Evolutionary conservation across 1,139 yeast genomes (phyloP).

Genomic region (Candida anutae): DNA sequence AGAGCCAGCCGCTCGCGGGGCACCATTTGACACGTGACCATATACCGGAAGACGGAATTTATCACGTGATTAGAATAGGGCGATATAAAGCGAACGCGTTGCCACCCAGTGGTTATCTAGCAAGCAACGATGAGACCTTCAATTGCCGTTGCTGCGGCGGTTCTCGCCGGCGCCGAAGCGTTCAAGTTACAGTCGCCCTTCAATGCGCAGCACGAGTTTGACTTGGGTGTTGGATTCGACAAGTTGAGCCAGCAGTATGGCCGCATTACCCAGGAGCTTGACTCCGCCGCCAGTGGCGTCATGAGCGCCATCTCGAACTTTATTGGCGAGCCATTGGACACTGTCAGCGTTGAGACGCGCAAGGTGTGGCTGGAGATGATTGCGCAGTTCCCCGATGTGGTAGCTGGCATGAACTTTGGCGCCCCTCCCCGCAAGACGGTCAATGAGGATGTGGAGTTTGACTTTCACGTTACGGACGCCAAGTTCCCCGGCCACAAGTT

Average conservation of each 20-base stretch:
- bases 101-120: background rate
- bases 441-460: slow-evolving; percentile 39
- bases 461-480: slow-evolving; percentile 41
- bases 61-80: no score
- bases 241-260: slow-evolving; percentile 10
- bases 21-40: no score
- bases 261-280: slow-evolving; percentile 11
- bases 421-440: slow-evolving; percentile 42
- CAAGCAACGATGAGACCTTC: slow-evolving; percentile 5
- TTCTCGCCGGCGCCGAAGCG: slow-evolving; percentile 18
- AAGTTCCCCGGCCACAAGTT: slow-evolving; percentile 49
- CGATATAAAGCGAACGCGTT: no score
- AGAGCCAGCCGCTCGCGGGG: no score
- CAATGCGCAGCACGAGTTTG: slow-evolving; percentile 21
- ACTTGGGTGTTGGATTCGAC: slow-evolving; percentile 13
- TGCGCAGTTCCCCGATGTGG: slow-evolving; percentile 45
- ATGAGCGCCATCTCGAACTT: slow-evolving; percentile 25
- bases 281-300: slow-evolving; percentile 15
- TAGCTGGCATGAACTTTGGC: slow-evolving; percentile 40
- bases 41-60: no score
- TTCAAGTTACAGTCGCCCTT: slow-evolving; percentile 25
- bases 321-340: slow-evolving; percentile 40
- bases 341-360: slow-evolving; percentile 42
- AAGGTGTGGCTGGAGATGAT: slow-evolving; percentile 56
- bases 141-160: slow-evolving; percentile 17